Evolutionary conservation across 176 grass and related monocot genomes (phyloP), one percentile per base, ranked within the genome.

Genomic region (Saccharum spontaneum): DNA sequence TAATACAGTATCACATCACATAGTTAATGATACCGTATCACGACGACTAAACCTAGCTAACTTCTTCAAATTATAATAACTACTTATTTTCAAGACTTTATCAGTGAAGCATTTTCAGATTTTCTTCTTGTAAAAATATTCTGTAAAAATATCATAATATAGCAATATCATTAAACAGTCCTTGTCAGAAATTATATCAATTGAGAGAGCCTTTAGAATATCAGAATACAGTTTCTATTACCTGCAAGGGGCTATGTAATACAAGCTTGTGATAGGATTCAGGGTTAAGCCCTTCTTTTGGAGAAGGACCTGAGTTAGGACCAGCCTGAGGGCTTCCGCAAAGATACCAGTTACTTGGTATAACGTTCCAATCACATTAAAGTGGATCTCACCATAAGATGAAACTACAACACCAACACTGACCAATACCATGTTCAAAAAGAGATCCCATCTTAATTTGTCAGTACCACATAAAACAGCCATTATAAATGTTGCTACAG

Each of bases 231-330:
- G 69, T 85, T 82, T 82, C 60, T 18, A 10, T 76, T 97, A 99
- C 97, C 97, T 99, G 93, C 97, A 99, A 67, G 97, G 97, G 17
- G 97, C 97, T 86, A 99, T 99, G 86, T 99, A 99, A 89, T 99
- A 99, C 73, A 99, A 64, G 84, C 97, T 99, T 86, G 93, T 99
- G 67, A 99, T 89, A 90, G 97, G 97, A 81, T 99, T 99, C 75
- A 99, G 79, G 33, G 90, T 96, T 87, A 99, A 92, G 5, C 97
- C 93, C 84, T 99, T 99, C 83, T 99, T 99, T 92, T 99, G 97
- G 78, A 99, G 97, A 75, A 99, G 97, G 74, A 99, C 91, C 79
- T 99, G 97, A 84, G 97, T 99, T 69, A 99, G 81, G 59, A 99
- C 97, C 75, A 99, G 91, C 49, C 97, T 90, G 75, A 99, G 89